Evolutionary conservation across 164 flowering plant species (phyloP), one percentile per base, ranked within the genome.

Genomic region (Piper betle): DNA sequence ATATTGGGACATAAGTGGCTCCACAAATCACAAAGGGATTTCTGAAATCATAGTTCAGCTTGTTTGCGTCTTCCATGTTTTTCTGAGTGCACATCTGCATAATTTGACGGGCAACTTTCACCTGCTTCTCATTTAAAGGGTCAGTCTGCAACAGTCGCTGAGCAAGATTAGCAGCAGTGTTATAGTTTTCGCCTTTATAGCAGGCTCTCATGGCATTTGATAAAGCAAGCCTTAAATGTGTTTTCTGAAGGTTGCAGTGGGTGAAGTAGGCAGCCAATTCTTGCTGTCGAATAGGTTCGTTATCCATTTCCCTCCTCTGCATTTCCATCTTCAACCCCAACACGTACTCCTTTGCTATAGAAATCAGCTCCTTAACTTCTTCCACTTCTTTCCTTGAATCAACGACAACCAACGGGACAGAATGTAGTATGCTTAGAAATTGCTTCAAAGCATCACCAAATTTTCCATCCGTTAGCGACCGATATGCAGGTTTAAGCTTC

Each of bases 11-110:
- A 62, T 75, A 76, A 0, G 91, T 87, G 19, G 91, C 87, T 25
- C 91, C 95, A 70, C 95, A 87, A 53, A 75, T 63, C 52, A 87
- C 91, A 75, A 87, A 87, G 4, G 89, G 95, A 43, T 87, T 87
- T 58, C 95, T 76, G 66, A 85, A 87, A 68, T 87, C 95, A 56
- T 87, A 87, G 64, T 83, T 84, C 66, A 87, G 69, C 61, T 79
- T 68, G 41, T 58, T 53, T 20, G 70, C 75, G 71, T 81, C 83
- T 1, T 39, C 73, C 80, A 74, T 69, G 64, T 76, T 79, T 68
- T 56, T 74, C 68, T 78, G 80, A 10, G 75, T 73, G 37, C 70
- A 67, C 33, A 77, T 74, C 62, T 78, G 83, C 61, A 87, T 61
- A 53, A 87, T 85, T 73, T 85, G 89, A 52, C 85, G 71, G 25